Evolutionary conservation across 257 asterid genomes (phyloP).

Genomic region (Solanum arcanum): DNA sequence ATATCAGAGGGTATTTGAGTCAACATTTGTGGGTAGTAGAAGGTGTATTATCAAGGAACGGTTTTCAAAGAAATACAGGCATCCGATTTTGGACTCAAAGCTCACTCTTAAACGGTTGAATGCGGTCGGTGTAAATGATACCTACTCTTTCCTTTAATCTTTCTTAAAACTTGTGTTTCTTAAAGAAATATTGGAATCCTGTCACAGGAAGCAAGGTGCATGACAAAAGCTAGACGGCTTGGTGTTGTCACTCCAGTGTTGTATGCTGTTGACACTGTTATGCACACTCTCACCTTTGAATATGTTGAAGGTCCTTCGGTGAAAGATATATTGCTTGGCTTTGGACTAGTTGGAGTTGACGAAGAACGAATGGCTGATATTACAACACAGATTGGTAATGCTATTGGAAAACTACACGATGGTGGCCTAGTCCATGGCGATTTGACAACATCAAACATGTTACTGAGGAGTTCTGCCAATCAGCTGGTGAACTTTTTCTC

Average conservation of each 20-base stretch:
- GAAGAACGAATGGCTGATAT: constrained; percentile 62
- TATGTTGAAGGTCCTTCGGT: constrained; percentile 75
- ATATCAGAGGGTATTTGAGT: constrained; percentile 69
- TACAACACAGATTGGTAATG: constrained; percentile 73
- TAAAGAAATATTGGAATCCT: constrained; percentile 1
- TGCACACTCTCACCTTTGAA: constrained; percentile 66
- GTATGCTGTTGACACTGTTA: constrained; percentile 64
- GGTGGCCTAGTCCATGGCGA: constrained; percentile 96
- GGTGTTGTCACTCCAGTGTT: constrained; percentile 82
- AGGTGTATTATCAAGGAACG: constrained; percentile 80
- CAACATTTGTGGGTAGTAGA: constrained; percentile 68
- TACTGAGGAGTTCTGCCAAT: constrained; percentile 43
- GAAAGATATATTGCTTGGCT: constrained; percentile 69
- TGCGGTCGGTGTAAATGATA: constrained; percentile 51
- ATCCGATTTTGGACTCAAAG: constrained; percentile 75
- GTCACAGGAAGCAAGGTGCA: constrained; percentile 87
- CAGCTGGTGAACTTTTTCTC: constrained; percentile 48
- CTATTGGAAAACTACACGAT: constrained; percentile 79
- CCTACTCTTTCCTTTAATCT: background rate
- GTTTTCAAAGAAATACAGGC: constrained; percentile 85
- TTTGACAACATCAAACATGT: constrained; percentile 95
- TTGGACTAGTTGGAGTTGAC: constrained; percentile 53
- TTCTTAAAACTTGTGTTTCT: constrained; percentile 5
- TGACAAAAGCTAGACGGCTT: constrained; percentile 83
- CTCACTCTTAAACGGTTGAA: constrained; percentile 77